A percentile compares a stretch with the other conserved stretches of the same genome.
Conservation (phyloP, 73 alveolate species). For the Symbiodinium natans region DNA sequence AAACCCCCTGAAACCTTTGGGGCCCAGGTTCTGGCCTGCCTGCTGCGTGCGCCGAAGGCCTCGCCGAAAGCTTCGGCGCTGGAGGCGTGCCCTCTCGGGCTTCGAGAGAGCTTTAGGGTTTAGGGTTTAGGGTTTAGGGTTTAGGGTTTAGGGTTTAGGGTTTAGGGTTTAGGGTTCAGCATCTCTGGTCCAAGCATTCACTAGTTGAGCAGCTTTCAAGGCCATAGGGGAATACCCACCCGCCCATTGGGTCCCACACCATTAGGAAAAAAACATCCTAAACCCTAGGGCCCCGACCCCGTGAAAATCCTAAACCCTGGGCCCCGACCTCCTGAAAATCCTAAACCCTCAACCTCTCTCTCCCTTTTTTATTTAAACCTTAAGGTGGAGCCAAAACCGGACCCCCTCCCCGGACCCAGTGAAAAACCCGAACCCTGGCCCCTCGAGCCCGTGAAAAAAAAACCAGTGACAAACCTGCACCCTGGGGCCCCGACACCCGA, state of each 20-base stretch:
- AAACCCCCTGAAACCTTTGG: neutral
- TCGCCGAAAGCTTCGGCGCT: constrained; percentile 7
- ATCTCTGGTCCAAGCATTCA: no score
- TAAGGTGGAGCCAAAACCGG: no score
- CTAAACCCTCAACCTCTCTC: neutral
- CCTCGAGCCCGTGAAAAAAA: no score
- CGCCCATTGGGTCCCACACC: no score
- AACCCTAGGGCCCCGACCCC: neutral
- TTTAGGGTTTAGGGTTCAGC: neutral
- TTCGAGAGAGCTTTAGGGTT: neutral
- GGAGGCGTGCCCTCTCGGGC: neutral
- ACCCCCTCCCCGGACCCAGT: no score
- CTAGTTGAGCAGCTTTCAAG: no score
- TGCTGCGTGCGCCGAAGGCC: neutral
- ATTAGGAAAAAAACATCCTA: no score
- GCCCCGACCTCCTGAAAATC: neutral
- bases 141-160: neutral
- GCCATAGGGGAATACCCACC: no score
- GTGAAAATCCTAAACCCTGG: neutral
- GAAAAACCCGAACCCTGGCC: no score
- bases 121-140: neutral
- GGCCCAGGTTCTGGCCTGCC: neutral
- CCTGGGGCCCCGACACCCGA: no score
- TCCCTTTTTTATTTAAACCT: no score
- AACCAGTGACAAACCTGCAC: no score